phyloP scores from a whole-genome alignment of 768 basidiomycete species.

The Stropharia rugosoannulata region DNA sequence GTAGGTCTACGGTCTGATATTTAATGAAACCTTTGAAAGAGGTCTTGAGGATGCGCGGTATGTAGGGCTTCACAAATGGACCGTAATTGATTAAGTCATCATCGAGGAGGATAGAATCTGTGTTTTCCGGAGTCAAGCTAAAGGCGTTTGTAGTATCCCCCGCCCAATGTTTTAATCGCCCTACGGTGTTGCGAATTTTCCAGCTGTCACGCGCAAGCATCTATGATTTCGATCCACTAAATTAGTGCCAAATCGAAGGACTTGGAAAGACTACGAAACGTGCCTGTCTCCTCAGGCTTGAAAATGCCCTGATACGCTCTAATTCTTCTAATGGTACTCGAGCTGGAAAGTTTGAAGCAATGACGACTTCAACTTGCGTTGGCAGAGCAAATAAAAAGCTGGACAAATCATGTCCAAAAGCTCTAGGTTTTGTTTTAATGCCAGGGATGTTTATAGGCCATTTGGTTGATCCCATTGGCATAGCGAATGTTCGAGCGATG shows the following conservation, averaged over 20 bases:
- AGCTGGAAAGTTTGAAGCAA: constrained; percentile 10
- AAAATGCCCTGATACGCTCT: constrained; percentile 20
- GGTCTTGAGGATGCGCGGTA: background rate
- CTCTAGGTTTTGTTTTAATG: constrained; percentile 25
- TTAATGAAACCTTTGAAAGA: background rate
- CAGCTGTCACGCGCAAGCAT: background rate
- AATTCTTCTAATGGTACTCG: constrained; percentile 24
- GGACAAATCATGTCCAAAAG: constrained; percentile 20
- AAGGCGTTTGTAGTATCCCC: background rate
- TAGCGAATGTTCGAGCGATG: constrained; percentile 29
- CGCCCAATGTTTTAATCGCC: background rate
- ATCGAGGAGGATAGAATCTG: background rate
- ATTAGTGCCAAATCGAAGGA: background rate
- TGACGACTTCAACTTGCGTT: constrained; percentile 19
- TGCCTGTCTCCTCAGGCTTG: constrained; percentile 5
- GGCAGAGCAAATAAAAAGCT: constrained; percentile 35
- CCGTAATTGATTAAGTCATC: constrained; percentile 9
- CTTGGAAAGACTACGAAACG: background rate
- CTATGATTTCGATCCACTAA: background rate
- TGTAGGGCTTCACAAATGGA: constrained; percentile 1
- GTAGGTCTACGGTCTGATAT: constrained; percentile 1
- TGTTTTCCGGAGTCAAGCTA: background rate
- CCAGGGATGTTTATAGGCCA: constrained; percentile 27
- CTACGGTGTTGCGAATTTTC: constrained; percentile 3
- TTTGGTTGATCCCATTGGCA: constrained; percentile 30